These are phyloP conservation scores for Globisporangium perplexum DNA, from an alignment of 352 stramenopile genomes.

Conservation along the genomic window DNA sequence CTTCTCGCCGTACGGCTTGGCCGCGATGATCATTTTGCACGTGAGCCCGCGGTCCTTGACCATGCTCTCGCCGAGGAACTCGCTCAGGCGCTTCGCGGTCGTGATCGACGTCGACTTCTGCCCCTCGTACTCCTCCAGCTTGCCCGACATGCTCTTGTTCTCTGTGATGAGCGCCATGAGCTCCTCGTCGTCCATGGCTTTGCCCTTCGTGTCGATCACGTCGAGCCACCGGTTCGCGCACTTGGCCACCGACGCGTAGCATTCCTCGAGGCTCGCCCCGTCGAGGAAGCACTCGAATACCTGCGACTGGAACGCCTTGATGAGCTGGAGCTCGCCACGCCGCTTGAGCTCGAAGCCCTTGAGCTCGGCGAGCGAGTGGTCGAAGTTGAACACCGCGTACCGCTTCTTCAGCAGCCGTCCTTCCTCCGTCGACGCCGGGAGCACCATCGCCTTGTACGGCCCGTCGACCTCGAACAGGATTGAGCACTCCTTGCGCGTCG, in stretches of 20 bases:
- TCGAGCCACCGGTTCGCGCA: slow-evolving; percentile 99
- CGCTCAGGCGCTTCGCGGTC: slow-evolving; percentile 94
- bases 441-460: slow-evolving; percentile 98
- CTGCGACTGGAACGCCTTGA: slow-evolving; percentile 99
- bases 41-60: slow-evolving; percentile 98
- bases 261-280: slow-evolving; percentile 90
- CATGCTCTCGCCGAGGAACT: slow-evolving; percentile 98
- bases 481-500: slow-evolving; percentile 94
- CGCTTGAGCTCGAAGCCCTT: slow-evolving; percentile 98
- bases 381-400: slow-evolving; percentile 87
- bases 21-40: slow-evolving; percentile 98
- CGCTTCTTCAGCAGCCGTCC: slow-evolving; percentile 98
- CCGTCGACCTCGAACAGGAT: slow-evolving; percentile 99
- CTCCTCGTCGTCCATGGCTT: slow-evolving; percentile 95
- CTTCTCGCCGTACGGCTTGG: slow-evolving; percentile 88
- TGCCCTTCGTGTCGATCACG: slow-evolving; percentile 94
- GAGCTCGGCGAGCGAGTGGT: slow-evolving; percentile 69
- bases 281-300: slow-evolving; percentile 98
- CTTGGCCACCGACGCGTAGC: slow-evolving; percentile 95
- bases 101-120: slow-evolving; percentile 98
- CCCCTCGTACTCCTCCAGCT: slow-evolving; percentile 95
- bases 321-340: slow-evolving; percentile 97
- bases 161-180: slow-evolving; percentile 98
- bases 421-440: slow-evolving; percentile 98
- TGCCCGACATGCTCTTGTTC: slow-evolving; percentile 97